Evolutionary conservation across 805 yeast genomes (phyloP), one percentile per base, ranked within the genome.

Genomic region (Kodamaea hsintzibuensis): DNA sequence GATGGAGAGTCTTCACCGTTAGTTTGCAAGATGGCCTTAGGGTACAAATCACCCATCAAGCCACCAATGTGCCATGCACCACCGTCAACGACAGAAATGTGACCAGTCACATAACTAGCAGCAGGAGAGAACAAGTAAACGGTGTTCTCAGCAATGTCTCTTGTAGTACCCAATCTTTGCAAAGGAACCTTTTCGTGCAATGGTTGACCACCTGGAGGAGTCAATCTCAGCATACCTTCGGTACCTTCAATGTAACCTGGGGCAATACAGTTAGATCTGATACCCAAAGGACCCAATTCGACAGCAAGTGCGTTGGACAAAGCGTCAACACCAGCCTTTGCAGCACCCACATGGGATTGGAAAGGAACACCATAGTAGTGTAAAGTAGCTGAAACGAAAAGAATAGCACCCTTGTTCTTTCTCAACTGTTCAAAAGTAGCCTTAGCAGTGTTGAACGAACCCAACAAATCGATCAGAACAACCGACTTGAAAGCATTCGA

Each of bases 281-380:
- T 80, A 4, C 98, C 98, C 52, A 89, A 67, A 1, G 97, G 96
- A 1, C 98, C 98, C 52, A 90, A 77, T 71, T 92, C 98, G 5
- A 91, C 95, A 1, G 97, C 96, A 55, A 92, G 71, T 1, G 91
- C 86, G 59, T 87, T 85, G 25, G 90, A 83, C 38, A 92, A 75
- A 2, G 97, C 96, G 68, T 93, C 98, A 42, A 93, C 80, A 22
- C 97, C 98, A 1, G 98, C 97, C 71, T 93, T 93, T 2, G 98
- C 98, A 0, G 98, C 97, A 5, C 92, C 87, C 2, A 91, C 97
- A 64, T 93, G 98, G 5, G 84, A 63, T 71, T 93, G 98, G 74
- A 88, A 84, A 12, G 97, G 96, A 27, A 88, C 83, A 9, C 98
- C 98, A 62, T 84, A 82, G 69, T 89, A 89, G 71, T 93, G 98